These are phyloP conservation scores for Tillandsia fasciculata DNA, from an alignment of 176 grass and related monocot genomes.

Conservation along the genomic window DNA sequence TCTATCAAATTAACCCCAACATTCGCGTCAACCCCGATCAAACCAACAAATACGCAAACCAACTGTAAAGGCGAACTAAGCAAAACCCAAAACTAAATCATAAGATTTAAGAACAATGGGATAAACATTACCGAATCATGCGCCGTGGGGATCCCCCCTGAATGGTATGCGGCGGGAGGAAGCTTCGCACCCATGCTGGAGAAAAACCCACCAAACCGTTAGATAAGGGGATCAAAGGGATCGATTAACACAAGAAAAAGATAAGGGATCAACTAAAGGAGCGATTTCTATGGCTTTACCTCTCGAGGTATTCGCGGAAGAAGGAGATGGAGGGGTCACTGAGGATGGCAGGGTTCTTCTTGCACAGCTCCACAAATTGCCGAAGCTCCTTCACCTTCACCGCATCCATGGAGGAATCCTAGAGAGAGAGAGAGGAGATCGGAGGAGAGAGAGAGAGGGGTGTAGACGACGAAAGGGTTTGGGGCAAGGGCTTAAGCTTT, in stretches of 20 bases:
- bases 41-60: neutral
- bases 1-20: neutral
- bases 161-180: constrained; percentile 30
- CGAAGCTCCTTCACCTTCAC: constrained; percentile 46
- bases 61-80: neutral
- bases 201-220: neutral
- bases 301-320: constrained; percentile 79
- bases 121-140: constrained; percentile 9
- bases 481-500: too few relatives aligned
- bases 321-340: constrained; percentile 69
- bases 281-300: constrained; percentile 5
- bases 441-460: too few relatives aligned
- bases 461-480: too few relatives aligned
- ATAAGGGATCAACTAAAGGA: neutral
- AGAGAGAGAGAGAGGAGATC: too few relatives aligned
- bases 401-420: constrained; percentile 32
- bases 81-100: neutral
- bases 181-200: constrained; percentile 62
- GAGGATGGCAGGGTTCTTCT: constrained; percentile 58
- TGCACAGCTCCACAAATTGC: constrained; percentile 65
- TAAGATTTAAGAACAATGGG: neutral
- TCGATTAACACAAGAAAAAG: neutral
- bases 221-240: neutral
- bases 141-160: constrained; percentile 7
- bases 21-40: neutral